A percentile compares a stretch with the other conserved stretches of the same genome.
These are phyloP conservation scores for Solanum etuberosum DNA, from an alignment of 257 asterid genomes.

Conservation along the genomic window DNA sequence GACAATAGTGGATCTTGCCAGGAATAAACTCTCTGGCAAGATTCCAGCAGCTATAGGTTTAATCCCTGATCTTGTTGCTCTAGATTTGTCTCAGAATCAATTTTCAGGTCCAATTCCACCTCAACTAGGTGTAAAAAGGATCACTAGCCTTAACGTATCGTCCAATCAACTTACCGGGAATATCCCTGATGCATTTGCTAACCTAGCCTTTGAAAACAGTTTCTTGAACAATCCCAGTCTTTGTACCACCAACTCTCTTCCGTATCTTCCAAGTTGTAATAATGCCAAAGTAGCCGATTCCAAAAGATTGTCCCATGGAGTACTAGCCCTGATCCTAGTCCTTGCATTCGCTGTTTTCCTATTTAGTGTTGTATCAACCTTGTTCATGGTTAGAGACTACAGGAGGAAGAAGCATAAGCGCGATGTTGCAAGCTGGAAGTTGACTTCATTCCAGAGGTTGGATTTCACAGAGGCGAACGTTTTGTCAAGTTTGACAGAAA, in stretches of 20 bases:
- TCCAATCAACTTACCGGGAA: conserved; percentile 53
- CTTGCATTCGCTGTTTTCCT: conserved; percentile 25
- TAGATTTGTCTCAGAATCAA: conserved; percentile 56
- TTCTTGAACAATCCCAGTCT: conserved; percentile 54
- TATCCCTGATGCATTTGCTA: conserved; percentile 56
- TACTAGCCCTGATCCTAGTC: conserved; percentile 37
- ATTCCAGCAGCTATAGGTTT: conserved; percentile 41
- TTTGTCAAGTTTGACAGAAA: conserved; percentile 35
- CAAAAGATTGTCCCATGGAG: conserved; percentile 23
- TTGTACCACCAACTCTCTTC: conserved; percentile 29
- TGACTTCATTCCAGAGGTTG: conserved; percentile 66
- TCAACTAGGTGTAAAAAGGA: conserved; percentile 38
- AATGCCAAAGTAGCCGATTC: conserved; percentile 3
- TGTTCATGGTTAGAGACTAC: conserved; percentile 33
- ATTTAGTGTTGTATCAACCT: conserved; percentile 12
- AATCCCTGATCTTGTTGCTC: conserved; percentile 50
- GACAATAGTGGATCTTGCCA: conserved; percentile 29
- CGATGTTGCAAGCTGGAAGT: conserved; percentile 57
- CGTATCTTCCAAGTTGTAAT: conserved; percentile 34
- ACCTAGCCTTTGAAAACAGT: conserved; percentile 54
- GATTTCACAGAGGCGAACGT: conserved; percentile 35
- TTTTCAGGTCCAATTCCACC: conserved; percentile 63
- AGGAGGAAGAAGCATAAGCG: conserved; percentile 42
- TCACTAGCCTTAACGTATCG: conserved; percentile 53
- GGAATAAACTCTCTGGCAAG: conserved; percentile 51